Percentiles rank a stretch among this genome's conserved stretches.
Evolutionary conservation across 192 early-diverging fungal species (phyloP).

Genomic region (Dimargaris xerosporica): DNA sequence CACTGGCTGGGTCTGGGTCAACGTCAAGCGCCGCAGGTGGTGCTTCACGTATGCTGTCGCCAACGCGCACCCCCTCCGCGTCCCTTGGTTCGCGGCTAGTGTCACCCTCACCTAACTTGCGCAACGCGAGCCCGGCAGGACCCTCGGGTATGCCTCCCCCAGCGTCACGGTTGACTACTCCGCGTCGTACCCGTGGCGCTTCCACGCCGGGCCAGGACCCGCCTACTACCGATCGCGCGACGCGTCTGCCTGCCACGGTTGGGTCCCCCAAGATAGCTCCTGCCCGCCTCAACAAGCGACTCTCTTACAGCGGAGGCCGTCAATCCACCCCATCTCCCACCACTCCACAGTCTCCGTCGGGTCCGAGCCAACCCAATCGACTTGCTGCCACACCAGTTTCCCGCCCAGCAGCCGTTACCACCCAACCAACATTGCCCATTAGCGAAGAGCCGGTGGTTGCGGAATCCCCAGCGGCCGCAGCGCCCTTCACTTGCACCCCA

Average conservation of each 20-base stretch:
- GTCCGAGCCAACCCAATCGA: neutral
- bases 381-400: neutral
- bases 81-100: neutral
- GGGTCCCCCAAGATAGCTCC: neutral
- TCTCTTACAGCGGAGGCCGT: slow-evolving; percentile 2
- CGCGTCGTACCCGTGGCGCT: slow-evolving; percentile 4
- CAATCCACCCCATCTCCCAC: neutral
- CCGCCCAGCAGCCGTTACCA: neutral
- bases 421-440: neutral
- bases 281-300: slow-evolving; percentile 9
- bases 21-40: neutral
- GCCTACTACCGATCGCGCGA: neutral
- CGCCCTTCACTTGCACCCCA: slow-evolving; percentile 3
- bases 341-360: neutral
- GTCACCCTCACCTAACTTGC: neutral
- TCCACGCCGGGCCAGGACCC: slow-evolving; percentile 1
- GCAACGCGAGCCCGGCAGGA: neutral
- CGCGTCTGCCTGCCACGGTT: neutral
- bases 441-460: neutral
- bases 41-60: neutral
- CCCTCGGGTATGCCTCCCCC: neutral
- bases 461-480: neutral
- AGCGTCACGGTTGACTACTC: neutral
- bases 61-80: neutral
- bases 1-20: neutral